A percentile compares a stretch with the other conserved stretches of the same genome.
Evolutionary conservation across 2,329 filamentous ascomycete genomes (phyloP).

Genomic region (Scedosporium dehoogii): DNA sequence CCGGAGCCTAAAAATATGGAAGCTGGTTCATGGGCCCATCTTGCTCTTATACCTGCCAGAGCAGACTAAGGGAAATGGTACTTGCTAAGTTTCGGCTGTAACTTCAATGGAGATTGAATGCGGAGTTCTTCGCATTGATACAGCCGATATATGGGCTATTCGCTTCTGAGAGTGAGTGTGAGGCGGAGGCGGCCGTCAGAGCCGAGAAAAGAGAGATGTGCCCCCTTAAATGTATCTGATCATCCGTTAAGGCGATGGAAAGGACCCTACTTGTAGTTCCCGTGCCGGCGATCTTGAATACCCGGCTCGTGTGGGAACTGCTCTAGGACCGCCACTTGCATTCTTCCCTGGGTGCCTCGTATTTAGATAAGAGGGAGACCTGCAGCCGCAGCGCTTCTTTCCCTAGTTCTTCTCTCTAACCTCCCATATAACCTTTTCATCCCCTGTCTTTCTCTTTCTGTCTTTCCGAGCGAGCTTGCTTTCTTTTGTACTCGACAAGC

Average conservation of each 20-base stretch:
- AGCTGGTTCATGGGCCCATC: too few relatives aligned
- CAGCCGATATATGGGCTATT: background rate
- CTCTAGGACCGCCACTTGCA: background rate
- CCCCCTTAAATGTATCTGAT: background rate
- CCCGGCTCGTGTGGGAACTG: background rate
- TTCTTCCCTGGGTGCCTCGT: background rate
- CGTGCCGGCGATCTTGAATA: background rate
- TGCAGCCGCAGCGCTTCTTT: background rate
- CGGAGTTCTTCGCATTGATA: background rate
- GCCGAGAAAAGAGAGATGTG: background rate
- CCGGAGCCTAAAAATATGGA: background rate
- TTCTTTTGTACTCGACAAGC: background rate
- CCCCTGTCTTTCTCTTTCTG: background rate
- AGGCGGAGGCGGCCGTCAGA: background rate
- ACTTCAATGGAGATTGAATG: background rate
- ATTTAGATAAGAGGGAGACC: background rate
- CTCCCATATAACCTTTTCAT: background rate
- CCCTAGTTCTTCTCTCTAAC: background rate
- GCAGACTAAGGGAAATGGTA: too few relatives aligned
- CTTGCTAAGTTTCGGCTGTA: background rate
- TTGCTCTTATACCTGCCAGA: too few relatives aligned
- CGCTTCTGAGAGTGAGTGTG: background rate
- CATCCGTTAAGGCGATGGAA: background rate
- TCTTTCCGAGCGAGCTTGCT: background rate
- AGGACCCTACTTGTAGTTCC: too few relatives aligned